Evolutionary conservation across 495 filamentous ascomycete genomes (phyloP).

Genomic region (Lentithecium fluviatile): DNA sequence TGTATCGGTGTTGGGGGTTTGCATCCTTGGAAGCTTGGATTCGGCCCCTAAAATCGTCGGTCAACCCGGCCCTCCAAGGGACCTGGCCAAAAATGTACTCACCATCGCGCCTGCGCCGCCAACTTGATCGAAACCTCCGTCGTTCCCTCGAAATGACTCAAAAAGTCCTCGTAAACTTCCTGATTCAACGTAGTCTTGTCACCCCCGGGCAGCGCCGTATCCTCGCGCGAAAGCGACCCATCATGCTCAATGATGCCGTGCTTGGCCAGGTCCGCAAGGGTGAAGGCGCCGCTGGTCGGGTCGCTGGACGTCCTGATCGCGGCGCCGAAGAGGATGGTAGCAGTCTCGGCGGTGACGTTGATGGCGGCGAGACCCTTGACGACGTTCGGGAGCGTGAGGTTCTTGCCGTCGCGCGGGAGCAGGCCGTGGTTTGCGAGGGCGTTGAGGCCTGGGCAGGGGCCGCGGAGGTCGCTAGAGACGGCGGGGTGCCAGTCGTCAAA

Average conservation of each 20-base stretch:
- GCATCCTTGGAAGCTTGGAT: conserved; percentile 11
- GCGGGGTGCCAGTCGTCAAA: conserved; percentile 23
- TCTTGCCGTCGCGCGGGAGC: conserved; percentile 33
- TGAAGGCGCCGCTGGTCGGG: conserved; percentile 26
- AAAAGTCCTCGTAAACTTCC: conserved; percentile 26
- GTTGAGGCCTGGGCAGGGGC: conserved; percentile 40
- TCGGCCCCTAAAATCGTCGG: background rate
- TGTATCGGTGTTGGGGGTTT: conserved; percentile 31
- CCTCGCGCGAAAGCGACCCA: conserved; percentile 30
- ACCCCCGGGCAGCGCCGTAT: conserved; percentile 19
- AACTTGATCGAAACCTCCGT: conserved; percentile 17
- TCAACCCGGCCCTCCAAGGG: too few species aligned
- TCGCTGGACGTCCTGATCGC: conserved; percentile 17
- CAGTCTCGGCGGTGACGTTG: conserved; percentile 33
- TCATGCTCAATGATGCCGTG: conserved; percentile 41
- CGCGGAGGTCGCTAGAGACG: conserved; percentile 15
- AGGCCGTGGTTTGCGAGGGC: conserved; percentile 38
- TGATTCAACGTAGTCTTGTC: conserved; percentile 28
- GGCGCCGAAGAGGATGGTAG: conserved; percentile 15
- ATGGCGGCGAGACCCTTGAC: conserved; percentile 23
- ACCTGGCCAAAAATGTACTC: too few species aligned
- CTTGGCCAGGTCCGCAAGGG: conserved; percentile 32
- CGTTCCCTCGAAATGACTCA: conserved; percentile 17
- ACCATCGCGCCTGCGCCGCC: conserved; percentile 22
- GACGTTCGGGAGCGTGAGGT: conserved; percentile 22